Base-by-base conservation (phyloP, 768 basidiomycete species). In the Mycena indigotica region DNA sequence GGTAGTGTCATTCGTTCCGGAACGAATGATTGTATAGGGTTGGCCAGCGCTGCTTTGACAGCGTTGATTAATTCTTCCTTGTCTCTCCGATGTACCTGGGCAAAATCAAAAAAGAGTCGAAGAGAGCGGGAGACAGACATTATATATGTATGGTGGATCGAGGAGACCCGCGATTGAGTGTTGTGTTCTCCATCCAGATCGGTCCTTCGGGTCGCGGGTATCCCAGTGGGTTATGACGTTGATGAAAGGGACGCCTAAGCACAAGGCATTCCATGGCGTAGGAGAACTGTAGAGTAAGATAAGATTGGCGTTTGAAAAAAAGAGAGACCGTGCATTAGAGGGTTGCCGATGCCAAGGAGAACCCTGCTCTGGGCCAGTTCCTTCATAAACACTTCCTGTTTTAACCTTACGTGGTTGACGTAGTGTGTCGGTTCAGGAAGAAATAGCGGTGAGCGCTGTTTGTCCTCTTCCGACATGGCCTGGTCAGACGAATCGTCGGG, bases 201-300 rank as follows among this genome's bases (percentile, higher is more conserved):
- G 23, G 29, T 61, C 55, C 1, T 49, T 39, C 13, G 26, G 35
- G 50, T 57, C 30, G 19, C 17, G 5, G 16, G 12, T 24, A 21
- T 61, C 60, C 55, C 55, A 61, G 3, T 32, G 16, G 17, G 53
- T 26, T 5, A 60, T 8, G 1, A 55, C 53, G 45, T 57, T 57
- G 19, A 61, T 53, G 44, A 52, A 60, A 15, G 58, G 54, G 2
- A 60, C 58, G 25, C 58, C 54, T 2, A 60, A 21, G 26, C 60
- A 61, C 1, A 61, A 35, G 1, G 32, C 60, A 16, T 57, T 51
- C 24, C 38, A 61, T 21, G 56, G 60, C 19, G 60, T 61, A 1
- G 60, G 60, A n/a, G 60, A 61, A 6, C 59, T 61, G 28, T 17
- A 48, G 12, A 12, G 41, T 21, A 21, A 48, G 15, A 55, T n/a